A percentile compares a stretch with the other conserved stretches of the same genome.
These are phyloP conservation scores for Lupinus albus DNA, from an alignment of 306 rosid genomes.

Conservation along the genomic window DNA sequence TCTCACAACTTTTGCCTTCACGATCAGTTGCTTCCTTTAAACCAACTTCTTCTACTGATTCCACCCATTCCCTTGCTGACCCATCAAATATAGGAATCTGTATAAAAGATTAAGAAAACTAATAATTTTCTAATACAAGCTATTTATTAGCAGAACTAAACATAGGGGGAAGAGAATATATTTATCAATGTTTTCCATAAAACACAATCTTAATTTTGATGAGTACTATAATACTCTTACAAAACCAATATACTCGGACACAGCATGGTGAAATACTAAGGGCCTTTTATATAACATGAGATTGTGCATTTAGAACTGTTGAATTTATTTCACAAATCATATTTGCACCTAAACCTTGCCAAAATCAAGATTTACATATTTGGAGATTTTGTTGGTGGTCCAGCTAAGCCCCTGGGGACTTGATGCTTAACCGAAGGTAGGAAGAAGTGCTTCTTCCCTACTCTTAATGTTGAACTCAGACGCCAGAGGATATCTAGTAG, in stretches of 20 bases:
- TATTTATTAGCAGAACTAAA: slow-evolving; percentile 3
- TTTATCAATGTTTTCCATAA: slow-evolving; percentile 24
- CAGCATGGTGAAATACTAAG: neutral
- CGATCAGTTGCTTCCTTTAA: slow-evolving; percentile 60
- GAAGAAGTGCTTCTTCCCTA: too few species aligned
- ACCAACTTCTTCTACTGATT: slow-evolving; percentile 70
- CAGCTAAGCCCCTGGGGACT: too few species aligned
- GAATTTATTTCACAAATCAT: neutral
- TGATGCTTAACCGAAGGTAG: too few species aligned
- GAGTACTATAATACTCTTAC: neutral
- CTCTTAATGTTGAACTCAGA: too few species aligned
- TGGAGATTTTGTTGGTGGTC: neutral
- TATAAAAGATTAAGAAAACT: slow-evolving; percentile 21
- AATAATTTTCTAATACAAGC: slow-evolving; percentile 34
- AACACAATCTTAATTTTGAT: slow-evolving; percentile 20
- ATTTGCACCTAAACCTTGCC: slow-evolving; percentile 8
- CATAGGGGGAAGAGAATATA: neutral
- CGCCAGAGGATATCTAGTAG: too few species aligned
- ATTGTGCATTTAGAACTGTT: neutral
- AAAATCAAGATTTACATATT: slow-evolving; percentile 11
- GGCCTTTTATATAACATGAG: neutral
- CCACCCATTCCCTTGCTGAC: slow-evolving; percentile 83
- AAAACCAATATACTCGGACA: neutral
- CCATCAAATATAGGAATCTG: slow-evolving; percentile 97
- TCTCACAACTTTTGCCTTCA: slow-evolving; percentile 59